Evolutionary conservation across 2,329 filamentous ascomycete species (phyloP), one percentile per base, ranked within the genome.

Genomic region (Colletotrichum sp.): DNA sequence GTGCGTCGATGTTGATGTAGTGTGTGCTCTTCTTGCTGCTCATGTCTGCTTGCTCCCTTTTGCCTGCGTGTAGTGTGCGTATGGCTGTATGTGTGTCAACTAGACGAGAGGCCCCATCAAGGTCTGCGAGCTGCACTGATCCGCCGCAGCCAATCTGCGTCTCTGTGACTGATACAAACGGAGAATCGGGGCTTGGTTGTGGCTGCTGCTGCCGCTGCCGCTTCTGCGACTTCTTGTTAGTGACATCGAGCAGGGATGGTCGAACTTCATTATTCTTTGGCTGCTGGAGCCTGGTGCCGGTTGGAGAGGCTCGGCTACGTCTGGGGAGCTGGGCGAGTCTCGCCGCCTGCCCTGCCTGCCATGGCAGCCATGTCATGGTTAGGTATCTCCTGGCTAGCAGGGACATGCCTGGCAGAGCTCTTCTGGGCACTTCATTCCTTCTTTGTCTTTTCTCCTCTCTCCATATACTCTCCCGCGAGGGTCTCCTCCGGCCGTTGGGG

Each of bases 1-100:
- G 69, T 74, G 72, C 69, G 72, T 78, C 69, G 49, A 62, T 75
- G 72, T 76, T 72, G 63, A 39, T 74, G 55, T 78, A 52, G 59
- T 55, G 59, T 72, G 52, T 21, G 30, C 28, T 62, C 64, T 49
- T 67, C 62, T 30, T 73, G 44, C 59, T 62, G 59, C 24, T 44
- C 52, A 26, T 18, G 44, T 65, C 39, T 49, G 60, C 36, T 52
- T 52, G 39, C 59, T 55, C 28, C 28, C 49, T 6, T 69, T 59
- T 69, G 24, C 60, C 9, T 59, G 18, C 55, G 44, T 36, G 30
- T 49, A 52, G 39, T 69, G 32, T 32, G 49, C n/a, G 44, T 24
- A 57, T 68, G 39, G 49, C 21, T 66, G 36, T 60, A 26, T 60
- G 13, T 65, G 65, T 69, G 34, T 76, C 26, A 55, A 57, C 36